A percentile compares a stretch with the other conserved stretches of the same genome.
phyloP scores from a whole-genome alignment of 768 basidiomycete species.

The Cubamyces lactineus region DNA sequence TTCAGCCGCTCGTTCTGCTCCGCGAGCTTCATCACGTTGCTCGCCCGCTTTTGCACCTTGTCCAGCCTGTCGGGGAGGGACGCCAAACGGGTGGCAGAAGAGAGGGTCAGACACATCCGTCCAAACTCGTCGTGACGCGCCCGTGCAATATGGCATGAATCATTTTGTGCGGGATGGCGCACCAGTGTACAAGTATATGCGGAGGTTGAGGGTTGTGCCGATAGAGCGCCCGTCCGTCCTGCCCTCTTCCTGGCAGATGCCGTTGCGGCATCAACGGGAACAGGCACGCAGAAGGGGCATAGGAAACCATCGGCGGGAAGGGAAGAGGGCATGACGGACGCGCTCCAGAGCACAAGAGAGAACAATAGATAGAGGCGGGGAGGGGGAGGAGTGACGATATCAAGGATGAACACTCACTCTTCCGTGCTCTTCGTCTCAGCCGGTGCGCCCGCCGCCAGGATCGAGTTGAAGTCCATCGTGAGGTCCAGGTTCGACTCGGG shows the following conservation, averaged over 20 bases:
- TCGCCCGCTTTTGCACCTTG: slow-evolving; percentile 67
- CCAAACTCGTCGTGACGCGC: too few species aligned
- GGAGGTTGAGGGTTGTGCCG: too few species aligned
- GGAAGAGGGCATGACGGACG: too few species aligned
- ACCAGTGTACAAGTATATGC: too few species aligned
- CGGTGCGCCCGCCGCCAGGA: slow-evolving; percentile 22
- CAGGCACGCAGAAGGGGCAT: neutral
- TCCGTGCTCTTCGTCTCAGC: neutral
- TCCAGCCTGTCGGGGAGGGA: slow-evolving; percentile 25
- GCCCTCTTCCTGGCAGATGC: too few species aligned
- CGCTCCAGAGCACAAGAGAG: too few species aligned
- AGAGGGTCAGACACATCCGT: neutral
- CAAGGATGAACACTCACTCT: slow-evolving; percentile 10
- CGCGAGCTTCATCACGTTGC: slow-evolving; percentile 74
- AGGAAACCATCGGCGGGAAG: neutral
- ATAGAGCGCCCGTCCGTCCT: too few species aligned
- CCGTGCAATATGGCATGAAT: too few species aligned
- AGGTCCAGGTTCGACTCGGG: slow-evolving; percentile 35
- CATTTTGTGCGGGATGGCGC: too few species aligned
- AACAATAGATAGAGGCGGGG: too few species aligned
- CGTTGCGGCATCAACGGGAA: too few species aligned
- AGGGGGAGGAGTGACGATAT: neutral
- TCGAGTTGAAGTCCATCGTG: slow-evolving; percentile 34
- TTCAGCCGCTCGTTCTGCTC: slow-evolving; percentile 82
- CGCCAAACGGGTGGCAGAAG: slow-evolving; percentile 2